Evolutionary conservation across 176 grass and related monocot species (phyloP), one percentile per base, ranked within the genome.

Genomic region (Alopecurus myosuroides): DNA sequence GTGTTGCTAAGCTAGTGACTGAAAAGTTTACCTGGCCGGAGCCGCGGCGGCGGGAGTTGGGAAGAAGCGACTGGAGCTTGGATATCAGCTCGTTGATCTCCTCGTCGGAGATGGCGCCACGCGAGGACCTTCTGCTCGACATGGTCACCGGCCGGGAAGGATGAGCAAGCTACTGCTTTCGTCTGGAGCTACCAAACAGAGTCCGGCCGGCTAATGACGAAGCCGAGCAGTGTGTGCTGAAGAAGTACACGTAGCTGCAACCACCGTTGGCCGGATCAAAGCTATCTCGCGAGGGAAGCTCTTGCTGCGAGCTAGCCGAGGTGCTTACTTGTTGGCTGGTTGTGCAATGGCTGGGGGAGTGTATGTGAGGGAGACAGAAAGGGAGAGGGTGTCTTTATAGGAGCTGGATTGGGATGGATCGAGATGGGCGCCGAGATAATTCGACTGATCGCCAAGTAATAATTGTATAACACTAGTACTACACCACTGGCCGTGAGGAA

Each of bases 31-130:
- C 94, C 92, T 91, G 84, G 81, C 63, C 88, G 77, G 79, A 84
- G 68, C 92, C 84, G 41, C 94, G 87, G 40, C 92, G 90, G 77
- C 92, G 86, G 18, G 90, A 69, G 77, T 87, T 94, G 18, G 94
- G 94, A 74, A 97, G 92, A 29, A 94, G 84, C 35, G 90, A 79
- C 83, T 97, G 92, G 64, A 97, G 95, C 86, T 94, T 94, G 81
- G 95, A 92, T 78, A 97, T 88, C 86, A 97, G 95, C 85, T 97
- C 90, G 79, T 85, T 86, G 77, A 97, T 89, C 81, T 97, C 95
- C 60, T 97, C 92, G 20, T 94, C 95, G 7, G 86, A 90, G 86
- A 97, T 92, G 67, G 62, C 73, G 79, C 86, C 78, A 46, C 89
- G 88, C 66, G 89, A 90, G 36, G 94, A 88, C 90, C 94, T 90